A percentile compares a stretch with the other conserved stretches of the same genome.
Evolutionary conservation across 306 rosid species (phyloP).

Genomic region (Quercus gilva): DNA sequence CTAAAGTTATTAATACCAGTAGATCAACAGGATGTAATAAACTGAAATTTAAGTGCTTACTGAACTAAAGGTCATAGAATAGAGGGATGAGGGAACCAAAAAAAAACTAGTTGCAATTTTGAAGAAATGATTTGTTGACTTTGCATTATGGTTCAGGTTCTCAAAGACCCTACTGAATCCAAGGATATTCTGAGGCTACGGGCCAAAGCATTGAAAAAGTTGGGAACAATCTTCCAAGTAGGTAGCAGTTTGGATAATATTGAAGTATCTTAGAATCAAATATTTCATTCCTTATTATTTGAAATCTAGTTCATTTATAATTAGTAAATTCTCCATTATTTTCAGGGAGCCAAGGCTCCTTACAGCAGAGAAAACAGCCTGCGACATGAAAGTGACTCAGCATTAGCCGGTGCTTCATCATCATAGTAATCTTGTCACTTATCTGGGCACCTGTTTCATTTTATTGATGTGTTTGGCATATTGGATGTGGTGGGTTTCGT

Average conservation of each 20-base stretch:
- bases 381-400: slow-evolving; percentile 50
- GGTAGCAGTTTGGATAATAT: slow-evolving; percentile 21
- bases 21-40: background rate
- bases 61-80: background rate
- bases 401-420: slow-evolving; percentile 37
- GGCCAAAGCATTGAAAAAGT: slow-evolving; percentile 65
- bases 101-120: background rate
- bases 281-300: background rate
- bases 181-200: slow-evolving; percentile 67
- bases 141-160: slow-evolving; percentile 56
- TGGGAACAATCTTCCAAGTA: slow-evolving; percentile 90
- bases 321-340: slow-evolving; percentile 21
- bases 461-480: slow-evolving; percentile 2
- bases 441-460: slow-evolving; percentile 8
- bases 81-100: too few relatives aligned
- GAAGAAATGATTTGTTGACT: background rate
- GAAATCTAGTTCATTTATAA: slow-evolving; percentile 11
- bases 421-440: slow-evolving; percentile 25
- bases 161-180: slow-evolving; percentile 65
- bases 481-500: slow-evolving; percentile 8
- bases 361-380: slow-evolving; percentile 82
- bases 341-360: slow-evolving; percentile 73
- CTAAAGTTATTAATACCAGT: background rate
- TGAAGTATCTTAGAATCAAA: background rate
- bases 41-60: background rate